Base-by-base conservation (phyloP, 176 grass and related monocot species). In the Aegilops longissima region DNA sequence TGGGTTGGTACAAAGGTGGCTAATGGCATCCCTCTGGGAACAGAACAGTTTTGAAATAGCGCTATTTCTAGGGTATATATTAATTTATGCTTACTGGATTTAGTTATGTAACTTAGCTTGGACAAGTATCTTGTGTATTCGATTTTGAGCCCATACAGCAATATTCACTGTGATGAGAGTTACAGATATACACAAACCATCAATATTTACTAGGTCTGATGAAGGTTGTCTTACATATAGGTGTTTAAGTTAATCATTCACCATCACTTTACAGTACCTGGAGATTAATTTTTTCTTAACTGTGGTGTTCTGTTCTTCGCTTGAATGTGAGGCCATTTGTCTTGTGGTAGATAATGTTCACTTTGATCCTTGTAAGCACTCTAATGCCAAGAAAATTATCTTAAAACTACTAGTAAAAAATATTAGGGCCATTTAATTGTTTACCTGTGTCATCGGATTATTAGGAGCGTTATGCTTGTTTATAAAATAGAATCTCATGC, bases 401-500 rank as follows among this genome's bases (percentile, higher is more conserved):
- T 79, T 61, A 3, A 30, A 23, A 44, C 56, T 63, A 54, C 68
- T 4, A 51, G 13, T 16, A 47, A 30, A 33, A 65, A 21, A 66
- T 30, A 51, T 65, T 25, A 29, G 17, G 12, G 20, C 20, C 39
- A 61, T 61, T 61, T 27, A 23, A 3, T 40, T 83, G 13, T 61
- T 61, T n/a, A 7, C 69, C 21, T 64, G 35, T 61, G 36, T 63
- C 35, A 34, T 61, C 33, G 49, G 49, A 12, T 52, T 52, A 12
- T 52, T 52, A 52, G 49, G 51, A 54, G 16, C 18, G 16, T 54
- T 54, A 54, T 47, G 13, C 16, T 80, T 79, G 66, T 5, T 65
- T 42, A 80, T 74, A 72, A 31, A 71, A 23, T 36, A 8, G 52
- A 16, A 90, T 77, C 58, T 85, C 25, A 77, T 63, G 16, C 54